Conservation (phyloP, 2,329 filamentous ascomycete genomes). For the Knufia petricola region DNA sequence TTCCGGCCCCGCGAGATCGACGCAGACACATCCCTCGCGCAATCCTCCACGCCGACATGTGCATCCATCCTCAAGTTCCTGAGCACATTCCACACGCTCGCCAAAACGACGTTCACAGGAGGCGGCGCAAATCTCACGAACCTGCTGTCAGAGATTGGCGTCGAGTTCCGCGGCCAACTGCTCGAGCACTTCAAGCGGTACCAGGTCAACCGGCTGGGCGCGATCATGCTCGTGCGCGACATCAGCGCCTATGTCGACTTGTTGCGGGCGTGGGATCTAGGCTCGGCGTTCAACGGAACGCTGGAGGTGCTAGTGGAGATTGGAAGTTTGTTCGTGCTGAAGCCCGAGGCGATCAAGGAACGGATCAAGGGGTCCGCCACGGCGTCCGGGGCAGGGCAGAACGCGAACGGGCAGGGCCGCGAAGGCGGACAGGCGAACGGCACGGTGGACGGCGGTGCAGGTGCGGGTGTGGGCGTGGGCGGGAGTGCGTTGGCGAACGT, state of each 20-base stretch:
- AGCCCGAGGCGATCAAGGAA: constrained; percentile 65
- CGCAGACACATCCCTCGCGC: constrained; percentile 50
- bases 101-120: constrained; percentile 59
- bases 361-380: constrained; percentile 39
- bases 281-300: constrained; percentile 45
- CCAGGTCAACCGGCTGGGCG: constrained; percentile 82
- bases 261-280: constrained; percentile 61
- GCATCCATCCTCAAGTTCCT: constrained; percentile 73
- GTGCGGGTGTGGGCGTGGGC: constrained; percentile 19
- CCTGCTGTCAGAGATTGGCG: constrained; percentile 73
- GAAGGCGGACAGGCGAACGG: background rate
- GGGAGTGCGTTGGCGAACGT: constrained; percentile 30
- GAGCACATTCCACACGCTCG: constrained; percentile 52
- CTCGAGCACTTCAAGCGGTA: constrained; percentile 94
- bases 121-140: constrained; percentile 67
- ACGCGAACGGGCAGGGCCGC: constrained; percentile 37
- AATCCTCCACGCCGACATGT: constrained; percentile 78
- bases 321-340: constrained; percentile 90
- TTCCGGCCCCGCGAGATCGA: constrained; percentile 80
- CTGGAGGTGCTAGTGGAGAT: constrained; percentile 88
- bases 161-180: constrained; percentile 66
- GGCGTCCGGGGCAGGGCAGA: constrained; percentile 18
- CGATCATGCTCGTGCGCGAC: constrained; percentile 91
- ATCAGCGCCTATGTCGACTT: constrained; percentile 87
- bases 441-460: too few relatives aligned